Base-by-base conservation (phyloP, 805 yeast species). In the Hanseniaspora lachancei region DNA sequence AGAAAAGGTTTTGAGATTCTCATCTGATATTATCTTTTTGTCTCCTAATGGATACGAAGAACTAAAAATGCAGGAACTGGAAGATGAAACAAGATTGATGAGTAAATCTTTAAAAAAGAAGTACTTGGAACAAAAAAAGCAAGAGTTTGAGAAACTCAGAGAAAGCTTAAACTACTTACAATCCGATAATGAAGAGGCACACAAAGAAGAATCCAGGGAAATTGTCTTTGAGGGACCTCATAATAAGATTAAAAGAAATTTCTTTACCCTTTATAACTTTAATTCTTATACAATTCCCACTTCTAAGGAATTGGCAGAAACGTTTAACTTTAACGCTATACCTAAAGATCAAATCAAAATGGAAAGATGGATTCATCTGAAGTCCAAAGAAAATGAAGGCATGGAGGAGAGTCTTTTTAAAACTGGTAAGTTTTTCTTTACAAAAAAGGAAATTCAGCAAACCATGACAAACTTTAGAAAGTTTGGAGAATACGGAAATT, bases 191-290 rank as follows among this genome's bases (percentile, higher is more conserved):
- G 59, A 42, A 16, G 47, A 50, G 35, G 35, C 24, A 4, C 59
- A 50, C 23, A 60, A 60, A 20, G 55, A 58, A 34, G 61, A 59
- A 18, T 61, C 56, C 21, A 56, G 57, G 35, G 67, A 64, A 23
- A 56, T 59, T 1, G 58, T 72, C 0, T 80, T 74, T 61, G 82
- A 81, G 65, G 95, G 95, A 0, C 95, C 95, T 1, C 67, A 72
- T 2, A 88, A 81, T 62, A 73, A 73, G 54, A 80, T 83, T 2
- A 73, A 80, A 1, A 72, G 77, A 38, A 80, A 82, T 60, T 71
- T 71, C 42, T 66, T 87, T 73, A 80, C 58, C 77, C 77, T 39
- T 10, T 55, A 43, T 35, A 29, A 69, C 2, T 57, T 62, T n/a
- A 57, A 65, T 21, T 53, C 56, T 1, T 27, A 24, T 8, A 47